phyloP scores from a whole-genome alignment of 2,329 filamentous ascomycete genomes.

The Colletotrichum sp. region DNA sequence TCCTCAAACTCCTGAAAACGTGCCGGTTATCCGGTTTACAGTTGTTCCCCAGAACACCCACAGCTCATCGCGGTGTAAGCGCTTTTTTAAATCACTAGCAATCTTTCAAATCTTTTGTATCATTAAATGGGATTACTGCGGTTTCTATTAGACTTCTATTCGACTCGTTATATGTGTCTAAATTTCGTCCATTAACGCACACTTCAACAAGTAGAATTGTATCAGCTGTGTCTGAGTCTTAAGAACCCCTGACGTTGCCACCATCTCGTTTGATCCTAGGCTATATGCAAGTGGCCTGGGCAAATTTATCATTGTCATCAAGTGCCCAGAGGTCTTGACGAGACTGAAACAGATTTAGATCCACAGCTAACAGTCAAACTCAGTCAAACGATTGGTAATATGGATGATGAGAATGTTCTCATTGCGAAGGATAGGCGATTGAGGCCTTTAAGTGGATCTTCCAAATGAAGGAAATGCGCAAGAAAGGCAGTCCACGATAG shows the following conservation, averaged over 20 bases:
- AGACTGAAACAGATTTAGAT: background rate
- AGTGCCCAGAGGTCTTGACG: background rate
- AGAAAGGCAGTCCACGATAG: background rate
- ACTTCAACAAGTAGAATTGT: background rate
- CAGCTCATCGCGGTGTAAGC: background rate
- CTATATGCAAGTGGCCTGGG: background rate
- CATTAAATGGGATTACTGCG: background rate
- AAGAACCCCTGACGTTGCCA: background rate
- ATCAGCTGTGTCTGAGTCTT: background rate
- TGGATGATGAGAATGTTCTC: background rate
- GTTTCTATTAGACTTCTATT: background rate
- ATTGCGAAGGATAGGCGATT: background rate
- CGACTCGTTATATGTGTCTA: background rate
- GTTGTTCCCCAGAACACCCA: background rate
- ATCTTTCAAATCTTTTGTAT: background rate
- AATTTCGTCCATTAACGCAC: accelerated
- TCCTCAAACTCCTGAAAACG: background rate
- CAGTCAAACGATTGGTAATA: background rate
- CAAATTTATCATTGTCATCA: background rate
- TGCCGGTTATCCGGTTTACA: background rate
- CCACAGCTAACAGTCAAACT: background rate
- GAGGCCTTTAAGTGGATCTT: background rate
- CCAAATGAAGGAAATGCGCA: background rate
- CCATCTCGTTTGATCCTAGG: background rate
- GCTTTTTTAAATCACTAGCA: background rate